These are phyloP conservation scores for Nakaseomyces nivariensis DNA, from an alignment of 1,139 yeast genomes.

Conservation along the genomic window DNA sequence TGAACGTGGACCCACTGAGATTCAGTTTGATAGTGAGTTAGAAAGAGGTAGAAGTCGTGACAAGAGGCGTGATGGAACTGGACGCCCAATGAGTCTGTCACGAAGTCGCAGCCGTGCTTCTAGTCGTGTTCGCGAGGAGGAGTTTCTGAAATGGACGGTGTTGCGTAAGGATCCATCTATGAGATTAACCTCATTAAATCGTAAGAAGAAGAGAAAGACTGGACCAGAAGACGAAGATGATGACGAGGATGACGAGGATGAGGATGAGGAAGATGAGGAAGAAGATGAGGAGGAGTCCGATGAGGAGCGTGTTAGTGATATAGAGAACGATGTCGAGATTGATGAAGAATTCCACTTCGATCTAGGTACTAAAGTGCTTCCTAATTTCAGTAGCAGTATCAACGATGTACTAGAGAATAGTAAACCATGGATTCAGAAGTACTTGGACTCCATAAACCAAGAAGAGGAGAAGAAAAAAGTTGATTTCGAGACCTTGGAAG, in stretches of 20 bases:
- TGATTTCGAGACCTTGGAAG: constrained; percentile 14
- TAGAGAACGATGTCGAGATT: constrained; percentile 32
- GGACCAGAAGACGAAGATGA: constrained; percentile 6
- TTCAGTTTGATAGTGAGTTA: constrained; percentile 2
- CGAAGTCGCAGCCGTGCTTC: constrained; percentile 12
- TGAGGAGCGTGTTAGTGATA: constrained; percentile 31
- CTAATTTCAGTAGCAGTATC: constrained; percentile 24
- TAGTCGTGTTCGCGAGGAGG: constrained; percentile 20
- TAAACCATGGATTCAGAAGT: constrained; percentile 22
- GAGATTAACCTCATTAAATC: constrained; percentile 35
- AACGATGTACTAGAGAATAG: constrained; percentile 23
- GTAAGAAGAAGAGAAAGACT: constrained; percentile 32
- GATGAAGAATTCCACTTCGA: constrained; percentile 28
- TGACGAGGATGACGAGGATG: constrained; percentile 15
- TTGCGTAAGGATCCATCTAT: constrained; percentile 4
- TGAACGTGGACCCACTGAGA: constrained; percentile 2
- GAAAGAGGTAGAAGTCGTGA: constrained; percentile 24
- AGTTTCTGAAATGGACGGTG: constrained; percentile 26
- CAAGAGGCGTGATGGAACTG: constrained; percentile 13
- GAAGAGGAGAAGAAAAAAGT: constrained; percentile 5
- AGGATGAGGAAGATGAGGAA: constrained; percentile 33
- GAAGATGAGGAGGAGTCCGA: constrained; percentile 30
- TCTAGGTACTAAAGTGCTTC: constrained; percentile 27
- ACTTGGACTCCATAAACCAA: constrained; percentile 8
- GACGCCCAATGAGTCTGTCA: constrained; percentile 1